These are phyloP conservation scores for Cercis canadensis DNA, from an alignment of 306 rosid species.

Conservation along the genomic window DNA sequence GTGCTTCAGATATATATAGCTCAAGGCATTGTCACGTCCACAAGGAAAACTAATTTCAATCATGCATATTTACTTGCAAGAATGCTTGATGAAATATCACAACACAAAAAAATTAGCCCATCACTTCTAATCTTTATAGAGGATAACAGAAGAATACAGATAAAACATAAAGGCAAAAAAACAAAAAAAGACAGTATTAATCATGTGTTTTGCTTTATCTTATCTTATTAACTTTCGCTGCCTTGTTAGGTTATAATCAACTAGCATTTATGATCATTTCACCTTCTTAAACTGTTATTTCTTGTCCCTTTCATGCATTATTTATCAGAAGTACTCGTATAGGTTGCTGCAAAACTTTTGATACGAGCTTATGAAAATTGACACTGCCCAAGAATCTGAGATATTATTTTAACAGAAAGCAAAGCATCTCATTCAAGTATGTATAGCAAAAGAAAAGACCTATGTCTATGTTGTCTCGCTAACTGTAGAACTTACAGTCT, in stretches of 20 bases:
- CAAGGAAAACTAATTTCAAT: too few species aligned
- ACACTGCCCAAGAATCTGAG: slow-evolving; percentile 41
- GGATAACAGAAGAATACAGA: not conserved
- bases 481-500: slow-evolving; percentile 44
- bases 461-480: slow-evolving; percentile 42
- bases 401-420: slow-evolving; percentile 24
- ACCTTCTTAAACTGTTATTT: slow-evolving; percentile 11
- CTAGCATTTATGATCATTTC: slow-evolving; percentile 22
- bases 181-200: not conserved
- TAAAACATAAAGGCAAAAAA: not conserved
- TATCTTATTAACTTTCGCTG: not conserved
- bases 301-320: slow-evolving; percentile 41
- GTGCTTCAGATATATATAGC: too few species aligned
- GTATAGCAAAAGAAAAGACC: slow-evolving; percentile 40
- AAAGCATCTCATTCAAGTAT: slow-evolving; percentile 44
- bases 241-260: not conserved
- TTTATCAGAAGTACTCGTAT: slow-evolving; percentile 28
- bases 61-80: too few species aligned
- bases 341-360: slow-evolving; percentile 30
- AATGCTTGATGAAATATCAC: too few species aligned
- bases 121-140: not conserved
- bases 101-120: not conserved
- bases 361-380: slow-evolving; percentile 34
- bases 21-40: too few species aligned
- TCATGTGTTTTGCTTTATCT: not conserved